Evolutionary conservation across 1,139 yeast species (phyloP).

Genomic region (Candida tetrigidarum): DNA sequence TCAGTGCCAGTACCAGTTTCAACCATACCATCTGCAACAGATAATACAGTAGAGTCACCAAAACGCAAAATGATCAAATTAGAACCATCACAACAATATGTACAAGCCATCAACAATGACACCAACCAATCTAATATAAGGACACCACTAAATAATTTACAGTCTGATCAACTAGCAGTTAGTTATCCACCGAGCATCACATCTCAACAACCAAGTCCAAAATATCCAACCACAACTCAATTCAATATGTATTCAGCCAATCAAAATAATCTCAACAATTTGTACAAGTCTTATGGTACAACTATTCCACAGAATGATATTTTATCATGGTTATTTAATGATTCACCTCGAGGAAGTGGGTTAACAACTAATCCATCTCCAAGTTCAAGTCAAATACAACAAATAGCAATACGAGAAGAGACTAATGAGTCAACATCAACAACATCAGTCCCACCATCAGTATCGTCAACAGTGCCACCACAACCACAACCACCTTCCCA

Average conservation of each 20-base stretch:
- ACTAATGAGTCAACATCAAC: constrained; percentile 6
- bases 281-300: constrained; percentile 8
- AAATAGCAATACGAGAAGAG: background rate
- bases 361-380: background rate
- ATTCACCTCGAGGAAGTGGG: constrained; percentile 9
- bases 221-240: constrained; percentile 11
- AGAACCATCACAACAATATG: background rate
- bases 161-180: background rate
- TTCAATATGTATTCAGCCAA: background rate
- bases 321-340: constrained; percentile 34
- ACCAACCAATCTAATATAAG: background rate
- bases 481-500: background rate
- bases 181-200: constrained; percentile 3
- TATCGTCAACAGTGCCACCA: background rate
- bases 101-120: background rate
- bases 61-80: background rate
- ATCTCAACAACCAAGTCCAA: constrained; percentile 10
- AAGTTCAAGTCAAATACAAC: background rate
- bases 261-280: constrained; percentile 11
- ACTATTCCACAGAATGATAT: constrained; percentile 34
- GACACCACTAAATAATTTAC: background rate
- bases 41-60: background rate
- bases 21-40: too few species aligned
- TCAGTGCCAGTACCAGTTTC: too few species aligned
- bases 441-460: constrained; percentile 6